Evolutionary conservation across 2,329 filamentous ascomycete species (phyloP), one percentile per base, ranked within the genome.

Genomic region (Colletotrichum sp.): DNA sequence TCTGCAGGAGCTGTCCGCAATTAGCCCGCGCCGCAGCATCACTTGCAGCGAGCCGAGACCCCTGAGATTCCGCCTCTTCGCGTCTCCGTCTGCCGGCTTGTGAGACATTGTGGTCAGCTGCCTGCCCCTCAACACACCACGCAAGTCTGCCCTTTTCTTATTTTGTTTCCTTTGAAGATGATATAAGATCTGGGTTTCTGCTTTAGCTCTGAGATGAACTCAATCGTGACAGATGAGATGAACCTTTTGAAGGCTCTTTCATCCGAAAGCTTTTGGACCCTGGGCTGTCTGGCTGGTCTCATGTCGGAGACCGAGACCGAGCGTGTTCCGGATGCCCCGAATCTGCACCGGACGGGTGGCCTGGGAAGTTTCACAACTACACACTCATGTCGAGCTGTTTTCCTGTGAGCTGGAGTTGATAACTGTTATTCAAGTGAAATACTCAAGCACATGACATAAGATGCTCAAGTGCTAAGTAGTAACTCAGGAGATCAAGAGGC

Each of bases 31-130:
- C 60, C 60, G 39, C 18, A 21, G 26, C 43, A 57, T n/a, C 16
- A 26, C 18, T 61, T 48, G 48, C 28, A 72, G 63, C 30, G 52
- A 21, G 14, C 26, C n/a, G 24, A 34, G 70, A 14, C 36, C 34
- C 70, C 24, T 24, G 24, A 14, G 13, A 21, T 21, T 28, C n/a
- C 13, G 9, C 28, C 32, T 16, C 60, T 18, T 66, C 64, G n/a
- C 12, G 55, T 39, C 32, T 63, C 34, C 6, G 28, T 24, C n/a
- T 32, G 6, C 32, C 24, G 14, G 57, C 36, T 32, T 57, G 8
- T 24, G 69, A 72, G 61, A 67, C n/a, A 67, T 24, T 24, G 43
- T 52, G 43, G n/a, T 52, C 43, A 52, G n/a, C 43, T 52, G 43
- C 43, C 10, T 52, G 43, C 43, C 10, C 43, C 43, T 21, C 43